Evolutionary conservation across 2,329 filamentous ascomycete genomes (phyloP).

Genomic region (Claviceps maximensis): DNA sequence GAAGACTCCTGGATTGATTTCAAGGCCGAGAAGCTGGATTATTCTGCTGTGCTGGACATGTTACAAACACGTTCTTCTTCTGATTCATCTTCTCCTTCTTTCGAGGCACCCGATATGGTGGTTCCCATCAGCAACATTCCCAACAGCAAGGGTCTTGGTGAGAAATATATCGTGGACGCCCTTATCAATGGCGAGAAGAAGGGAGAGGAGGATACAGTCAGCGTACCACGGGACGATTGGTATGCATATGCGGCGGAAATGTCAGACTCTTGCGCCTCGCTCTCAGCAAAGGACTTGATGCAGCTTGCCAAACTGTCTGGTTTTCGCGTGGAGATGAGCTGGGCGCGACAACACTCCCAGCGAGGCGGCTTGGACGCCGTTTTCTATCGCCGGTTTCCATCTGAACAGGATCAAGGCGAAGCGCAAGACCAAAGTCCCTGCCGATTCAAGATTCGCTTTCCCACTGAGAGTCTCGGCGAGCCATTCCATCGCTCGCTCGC

Average conservation of each 20-base stretch:
- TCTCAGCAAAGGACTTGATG: constrained; percentile 8
- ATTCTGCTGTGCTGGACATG: not conserved
- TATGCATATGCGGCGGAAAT: not conserved
- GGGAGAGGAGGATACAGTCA: not conserved
- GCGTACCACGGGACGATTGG: not conserved
- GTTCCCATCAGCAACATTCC: constrained; percentile 10
- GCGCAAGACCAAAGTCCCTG: not conserved
- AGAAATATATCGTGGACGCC: constrained; percentile 5
- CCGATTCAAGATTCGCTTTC: constrained; percentile 8
- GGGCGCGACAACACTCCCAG: constrained; percentile 24
- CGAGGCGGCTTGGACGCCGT: constrained; percentile 11
- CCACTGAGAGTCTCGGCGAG: constrained; percentile 1
- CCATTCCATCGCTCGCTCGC: not conserved
- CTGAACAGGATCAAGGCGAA: too few species aligned
- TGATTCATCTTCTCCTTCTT: too few species aligned
- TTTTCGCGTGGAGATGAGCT: constrained; percentile 30
- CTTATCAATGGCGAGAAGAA: constrained; percentile 1
- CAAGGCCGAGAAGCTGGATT: not conserved
- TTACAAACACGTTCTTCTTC: not conserved
- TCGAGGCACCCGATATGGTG: not conserved
- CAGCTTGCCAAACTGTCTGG: constrained; percentile 19
- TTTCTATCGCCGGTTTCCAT: constrained; percentile 20
- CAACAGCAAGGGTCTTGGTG: constrained; percentile 15
- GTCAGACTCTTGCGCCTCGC: not conserved
- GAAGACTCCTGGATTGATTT: constrained; percentile 4